These are phyloP conservation scores for Arthrinium puccinioides DNA, from an alignment of 2,329 filamentous ascomycete species.

Conservation along the genomic window DNA sequence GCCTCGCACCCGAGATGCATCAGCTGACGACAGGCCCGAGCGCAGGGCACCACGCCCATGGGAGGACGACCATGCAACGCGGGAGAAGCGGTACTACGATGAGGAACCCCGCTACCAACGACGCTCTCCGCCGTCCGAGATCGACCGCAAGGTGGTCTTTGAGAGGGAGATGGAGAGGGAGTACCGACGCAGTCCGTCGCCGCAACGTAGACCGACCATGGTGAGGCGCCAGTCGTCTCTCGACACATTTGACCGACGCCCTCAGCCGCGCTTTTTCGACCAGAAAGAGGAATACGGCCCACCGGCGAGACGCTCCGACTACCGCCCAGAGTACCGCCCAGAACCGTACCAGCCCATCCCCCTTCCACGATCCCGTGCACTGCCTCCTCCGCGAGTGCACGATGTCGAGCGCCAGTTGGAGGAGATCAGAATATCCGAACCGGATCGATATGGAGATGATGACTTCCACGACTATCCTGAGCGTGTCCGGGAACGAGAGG, in stretches of 20 bases:
- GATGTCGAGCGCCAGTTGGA: constrained; percentile 54
- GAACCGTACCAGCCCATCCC: constrained; percentile 55
- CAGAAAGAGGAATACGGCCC: constrained; percentile 47
- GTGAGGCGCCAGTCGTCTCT: constrained; percentile 80
- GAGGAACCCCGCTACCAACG: constrained; percentile 37
- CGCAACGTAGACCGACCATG: constrained; percentile 56
- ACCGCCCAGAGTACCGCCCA: constrained; percentile 41
- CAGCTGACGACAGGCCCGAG: constrained; percentile 41
- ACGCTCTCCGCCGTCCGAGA: constrained; percentile 33
- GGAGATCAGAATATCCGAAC: constrained; percentile 61
- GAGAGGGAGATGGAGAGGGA: constrained; percentile 50
- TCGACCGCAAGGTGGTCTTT: constrained; percentile 49
- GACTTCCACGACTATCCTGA: constrained; percentile 59
- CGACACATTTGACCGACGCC: constrained; percentile 80
- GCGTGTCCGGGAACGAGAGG: constrained; percentile 54
- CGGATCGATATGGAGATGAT: constrained; percentile 63
- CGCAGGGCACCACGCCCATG: constrained; percentile 33
- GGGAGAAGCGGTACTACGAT: constrained; percentile 48
- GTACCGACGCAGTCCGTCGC: constrained; percentile 39
- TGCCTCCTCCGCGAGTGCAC: constrained; percentile 53
- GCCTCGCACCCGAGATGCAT: constrained; percentile 34
- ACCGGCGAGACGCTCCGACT: constrained; percentile 48
- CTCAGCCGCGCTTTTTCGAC: constrained; percentile 36
- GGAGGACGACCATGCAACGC: constrained; percentile 37
- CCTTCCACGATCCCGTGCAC: constrained; percentile 55